These are phyloP conservation scores for Trapa incisa DNA, from an alignment of 345 rosid species.

Conservation along the genomic window DNA sequence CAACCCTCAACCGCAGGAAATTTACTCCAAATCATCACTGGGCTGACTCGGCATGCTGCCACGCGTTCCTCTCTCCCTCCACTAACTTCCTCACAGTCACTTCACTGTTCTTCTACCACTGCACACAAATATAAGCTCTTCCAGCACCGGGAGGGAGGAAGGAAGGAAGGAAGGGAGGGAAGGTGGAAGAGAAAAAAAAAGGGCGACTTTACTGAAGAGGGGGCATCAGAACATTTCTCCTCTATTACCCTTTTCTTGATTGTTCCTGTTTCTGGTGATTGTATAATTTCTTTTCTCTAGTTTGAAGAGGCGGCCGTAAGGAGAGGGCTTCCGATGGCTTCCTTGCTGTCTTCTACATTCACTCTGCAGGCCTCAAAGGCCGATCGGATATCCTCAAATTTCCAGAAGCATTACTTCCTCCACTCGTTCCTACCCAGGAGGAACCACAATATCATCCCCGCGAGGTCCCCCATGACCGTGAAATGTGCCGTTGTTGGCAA, in stretches of 20 bases:
- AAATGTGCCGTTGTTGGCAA: slow-evolving; percentile 67
- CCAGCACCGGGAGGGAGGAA: not conserved
- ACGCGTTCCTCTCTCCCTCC: slow-evolving; percentile 61
- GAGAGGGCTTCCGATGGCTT: slow-evolving; percentile 30
- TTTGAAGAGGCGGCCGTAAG: slow-evolving; percentile 12
- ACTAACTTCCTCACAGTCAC: slow-evolving; percentile 25
- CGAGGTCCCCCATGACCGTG: slow-evolving; percentile 35
- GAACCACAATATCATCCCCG: slow-evolving; percentile 15
- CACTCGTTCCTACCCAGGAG: slow-evolving; percentile 53
- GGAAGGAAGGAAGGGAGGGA: not conserved
- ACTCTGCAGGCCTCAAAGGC: slow-evolving; percentile 48
- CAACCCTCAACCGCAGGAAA: slow-evolving; percentile 46
- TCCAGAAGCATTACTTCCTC: slow-evolving; percentile 60
- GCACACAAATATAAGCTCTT: not conserved
- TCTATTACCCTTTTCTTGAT: not conserved
- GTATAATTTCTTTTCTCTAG: slow-evolving; percentile 5
- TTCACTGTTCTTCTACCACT: not conserved
- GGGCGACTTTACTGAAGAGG: not conserved
- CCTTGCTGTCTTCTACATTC: slow-evolving; percentile 56
- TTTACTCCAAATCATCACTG: slow-evolving; percentile 8
- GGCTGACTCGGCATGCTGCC: slow-evolving; percentile 32
- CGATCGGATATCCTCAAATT: slow-evolving; percentile 60
- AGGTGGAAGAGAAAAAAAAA: not conserved
- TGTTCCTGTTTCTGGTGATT: not conserved
- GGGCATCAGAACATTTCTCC: not conserved